phyloP scores from a whole-genome alignment of 2,329 filamentous ascomycete genomes.

The Coleophoma cylindrospora region DNA sequence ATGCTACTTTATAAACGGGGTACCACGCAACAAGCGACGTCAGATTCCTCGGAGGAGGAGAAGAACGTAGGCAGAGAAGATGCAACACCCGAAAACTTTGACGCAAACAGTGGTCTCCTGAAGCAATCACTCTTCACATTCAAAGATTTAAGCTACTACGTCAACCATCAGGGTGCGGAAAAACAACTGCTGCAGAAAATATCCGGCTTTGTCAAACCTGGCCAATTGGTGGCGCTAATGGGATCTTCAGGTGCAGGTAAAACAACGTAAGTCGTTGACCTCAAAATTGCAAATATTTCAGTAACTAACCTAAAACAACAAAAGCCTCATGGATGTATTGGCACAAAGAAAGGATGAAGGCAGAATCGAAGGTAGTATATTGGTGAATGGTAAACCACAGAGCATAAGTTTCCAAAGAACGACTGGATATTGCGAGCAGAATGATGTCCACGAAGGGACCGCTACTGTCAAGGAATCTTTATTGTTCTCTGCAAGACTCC shows the following conservation, averaged over 20 bases:
- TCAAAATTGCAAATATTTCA: no score
- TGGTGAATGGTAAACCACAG: slow-evolving; percentile 58
- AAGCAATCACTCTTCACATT: slow-evolving; percentile 68
- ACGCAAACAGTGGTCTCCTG: no score
- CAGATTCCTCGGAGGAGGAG: no score
- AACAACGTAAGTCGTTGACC: no score
- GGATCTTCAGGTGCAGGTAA: slow-evolving; percentile 48
- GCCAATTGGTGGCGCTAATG: slow-evolving; percentile 64
- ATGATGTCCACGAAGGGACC: slow-evolving; percentile 81
- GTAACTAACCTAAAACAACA: no score
- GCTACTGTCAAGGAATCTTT: slow-evolving; percentile 84
- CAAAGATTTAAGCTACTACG: slow-evolving; percentile 65
- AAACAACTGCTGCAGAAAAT: slow-evolving; percentile 72
- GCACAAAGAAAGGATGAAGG: slow-evolving; percentile 72
- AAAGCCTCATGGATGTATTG: slow-evolving; percentile 49
- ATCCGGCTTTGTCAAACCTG: slow-evolving; percentile 73
- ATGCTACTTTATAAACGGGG: slow-evolving; percentile 49
- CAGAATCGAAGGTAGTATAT: slow-evolving; percentile 79
- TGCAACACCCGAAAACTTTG: slow-evolving; percentile 28
- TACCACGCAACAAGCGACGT: no score
- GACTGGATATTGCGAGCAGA: slow-evolving; percentile 79
- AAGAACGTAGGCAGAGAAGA: slow-evolving; percentile 39
- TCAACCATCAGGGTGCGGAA: slow-evolving; percentile 56
- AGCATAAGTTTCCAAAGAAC: slow-evolving; percentile 77
- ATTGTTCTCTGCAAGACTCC: slow-evolving; percentile 80